A percentile compares a stretch with the other conserved stretches of the same genome.
Conservation (phyloP, 495 filamentous ascomycete genomes). For the Bacidia gigantensis region DNA sequence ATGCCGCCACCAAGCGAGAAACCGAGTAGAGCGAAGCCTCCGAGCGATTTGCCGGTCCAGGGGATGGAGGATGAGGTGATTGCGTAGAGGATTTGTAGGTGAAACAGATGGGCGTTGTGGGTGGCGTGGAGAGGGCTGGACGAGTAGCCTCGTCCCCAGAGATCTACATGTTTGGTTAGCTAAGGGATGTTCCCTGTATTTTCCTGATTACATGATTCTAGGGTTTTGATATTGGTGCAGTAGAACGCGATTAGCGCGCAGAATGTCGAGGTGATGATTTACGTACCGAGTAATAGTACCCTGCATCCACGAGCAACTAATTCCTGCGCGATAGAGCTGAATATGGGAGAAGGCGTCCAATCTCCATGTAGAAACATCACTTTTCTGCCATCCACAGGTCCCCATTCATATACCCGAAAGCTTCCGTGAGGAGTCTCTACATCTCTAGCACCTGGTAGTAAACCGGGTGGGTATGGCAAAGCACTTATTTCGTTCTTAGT, state of each 20-base stretch:
- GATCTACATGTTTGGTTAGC: slow-evolving; percentile 21
- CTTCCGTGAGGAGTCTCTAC: slow-evolving; percentile 66
- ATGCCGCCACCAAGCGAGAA: slow-evolving; percentile 81
- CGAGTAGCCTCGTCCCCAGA: slow-evolving; percentile 70
- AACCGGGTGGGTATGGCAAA: slow-evolving; percentile 60
- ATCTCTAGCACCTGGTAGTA: slow-evolving; percentile 60
- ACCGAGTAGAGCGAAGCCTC: slow-evolving; percentile 57
- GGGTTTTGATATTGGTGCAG: too few relatives aligned
- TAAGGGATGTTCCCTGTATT: too few relatives aligned
- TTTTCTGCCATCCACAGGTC: slow-evolving; percentile 64
- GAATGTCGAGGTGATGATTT: too few relatives aligned
- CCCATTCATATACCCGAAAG: slow-evolving; percentile 80
- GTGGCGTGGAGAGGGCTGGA: slow-evolving; percentile 51
- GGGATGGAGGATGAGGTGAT: slow-evolving; percentile 54
- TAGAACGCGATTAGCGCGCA: too few relatives aligned
- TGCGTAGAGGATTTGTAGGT: slow-evolving; percentile 56
- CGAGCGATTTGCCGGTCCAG: slow-evolving; percentile 43
- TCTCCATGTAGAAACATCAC: slow-evolving; percentile 80
- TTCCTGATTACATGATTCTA: too few relatives aligned
- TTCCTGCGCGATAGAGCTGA: slow-evolving; percentile 40
- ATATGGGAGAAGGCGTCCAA: slow-evolving; percentile 63
- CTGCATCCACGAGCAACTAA: slow-evolving; percentile 64
- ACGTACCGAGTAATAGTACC: slow-evolving; percentile 67
- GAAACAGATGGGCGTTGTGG: slow-evolving; percentile 63
- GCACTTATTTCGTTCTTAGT: slow-evolving; percentile 31